A percentile compares a stretch with the other conserved stretches of the same genome.
These are phyloP conservation scores for Suillus occidentalis DNA, from an alignment of 768 basidiomycete species.

Conservation along the genomic window DNA sequence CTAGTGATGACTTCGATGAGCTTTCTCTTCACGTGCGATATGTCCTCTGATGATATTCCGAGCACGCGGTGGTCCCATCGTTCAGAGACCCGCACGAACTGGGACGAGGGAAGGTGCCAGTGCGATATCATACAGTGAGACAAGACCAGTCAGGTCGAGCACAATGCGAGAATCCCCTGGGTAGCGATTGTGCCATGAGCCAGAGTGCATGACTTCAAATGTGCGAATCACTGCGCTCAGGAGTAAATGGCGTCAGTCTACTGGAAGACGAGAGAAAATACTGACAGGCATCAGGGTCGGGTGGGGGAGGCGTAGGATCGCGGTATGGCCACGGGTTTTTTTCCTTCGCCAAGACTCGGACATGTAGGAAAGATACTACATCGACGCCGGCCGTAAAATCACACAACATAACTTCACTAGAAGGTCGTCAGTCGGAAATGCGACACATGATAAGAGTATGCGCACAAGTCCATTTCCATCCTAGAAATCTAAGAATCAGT, in stretches of 20 bases:
- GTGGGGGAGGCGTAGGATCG: not conserved
- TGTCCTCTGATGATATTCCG: constrained; percentile 16
- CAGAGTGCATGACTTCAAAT: constrained; percentile 19
- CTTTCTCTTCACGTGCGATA: constrained; percentile 4
- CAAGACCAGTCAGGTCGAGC: constrained; percentile 21
- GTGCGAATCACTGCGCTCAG: not conserved
- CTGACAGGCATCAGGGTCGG: not conserved
- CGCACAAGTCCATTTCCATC: constrained; percentile 53
- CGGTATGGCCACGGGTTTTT: not conserved
- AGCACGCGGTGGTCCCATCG: constrained; percentile 21
- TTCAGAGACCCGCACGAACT: constrained; percentile 14
- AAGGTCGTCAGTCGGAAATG: not conserved
- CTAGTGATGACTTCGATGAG: constrained; percentile 8
- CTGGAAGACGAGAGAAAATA: not conserved
- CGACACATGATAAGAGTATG: not conserved
- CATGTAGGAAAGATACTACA: constrained; percentile 39
- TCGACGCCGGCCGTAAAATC: constrained; percentile 43
- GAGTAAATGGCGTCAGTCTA: not conserved
- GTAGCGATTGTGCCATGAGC: constrained; percentile 24
- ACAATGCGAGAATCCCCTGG: constrained; percentile 29
- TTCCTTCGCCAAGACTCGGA: constrained; percentile 13
- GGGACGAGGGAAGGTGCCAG: constrained; percentile 20
- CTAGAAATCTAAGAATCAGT: constrained; percentile 19
- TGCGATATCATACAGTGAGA: constrained; percentile 29
- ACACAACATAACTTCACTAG: constrained; percentile 50